A percentile compares a stretch with the other conserved stretches of the same genome.
phyloP scores from a whole-genome alignment of 2,329 filamentous ascomycete genomes.

The Teratosphaeria zuluensis region DNA sequence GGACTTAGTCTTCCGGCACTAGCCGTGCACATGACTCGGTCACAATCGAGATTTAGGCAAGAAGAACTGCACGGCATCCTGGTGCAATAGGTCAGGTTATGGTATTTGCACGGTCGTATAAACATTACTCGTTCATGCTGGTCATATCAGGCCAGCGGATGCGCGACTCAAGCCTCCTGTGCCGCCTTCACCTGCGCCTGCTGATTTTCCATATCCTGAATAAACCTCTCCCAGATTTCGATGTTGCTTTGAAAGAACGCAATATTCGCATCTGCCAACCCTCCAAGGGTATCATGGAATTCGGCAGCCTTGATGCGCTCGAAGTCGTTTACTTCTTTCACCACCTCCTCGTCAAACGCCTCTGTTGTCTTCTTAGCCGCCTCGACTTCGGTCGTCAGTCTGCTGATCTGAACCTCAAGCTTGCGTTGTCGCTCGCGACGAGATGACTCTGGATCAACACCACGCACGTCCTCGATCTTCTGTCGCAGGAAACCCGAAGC shows the following conservation, averaged over 20 bases:
- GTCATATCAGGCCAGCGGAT: background rate
- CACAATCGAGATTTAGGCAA: background rate
- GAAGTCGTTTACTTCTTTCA: slow-evolving; percentile 86
- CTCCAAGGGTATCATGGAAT: slow-evolving; percentile 78
- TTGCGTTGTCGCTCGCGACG: slow-evolving; percentile 80
- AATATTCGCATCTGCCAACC: slow-evolving; percentile 74
- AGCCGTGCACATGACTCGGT: background rate
- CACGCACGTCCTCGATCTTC: slow-evolving; percentile 93
- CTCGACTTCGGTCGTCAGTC: slow-evolving; percentile 82
- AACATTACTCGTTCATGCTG: background rate
- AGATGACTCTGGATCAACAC: slow-evolving; percentile 89
- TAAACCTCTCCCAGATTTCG: slow-evolving; percentile 78
- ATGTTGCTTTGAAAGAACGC: slow-evolving; percentile 74
- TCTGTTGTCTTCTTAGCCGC: slow-evolving; percentile 76
- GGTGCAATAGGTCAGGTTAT: background rate
- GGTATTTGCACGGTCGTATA: background rate
- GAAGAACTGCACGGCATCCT: background rate
- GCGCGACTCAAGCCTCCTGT: background rate
- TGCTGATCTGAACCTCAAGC: slow-evolving; percentile 84
- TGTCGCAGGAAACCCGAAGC: slow-evolving; percentile 82
- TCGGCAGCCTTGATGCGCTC: slow-evolving; percentile 88
- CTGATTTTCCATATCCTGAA: slow-evolving; percentile 58
- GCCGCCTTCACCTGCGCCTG: background rate
- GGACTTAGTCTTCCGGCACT: background rate
- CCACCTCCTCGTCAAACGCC: slow-evolving; percentile 91